phyloP scores from a whole-genome alignment of 139 green algal genomes.

The Ettlia oleoabundans region DNA sequence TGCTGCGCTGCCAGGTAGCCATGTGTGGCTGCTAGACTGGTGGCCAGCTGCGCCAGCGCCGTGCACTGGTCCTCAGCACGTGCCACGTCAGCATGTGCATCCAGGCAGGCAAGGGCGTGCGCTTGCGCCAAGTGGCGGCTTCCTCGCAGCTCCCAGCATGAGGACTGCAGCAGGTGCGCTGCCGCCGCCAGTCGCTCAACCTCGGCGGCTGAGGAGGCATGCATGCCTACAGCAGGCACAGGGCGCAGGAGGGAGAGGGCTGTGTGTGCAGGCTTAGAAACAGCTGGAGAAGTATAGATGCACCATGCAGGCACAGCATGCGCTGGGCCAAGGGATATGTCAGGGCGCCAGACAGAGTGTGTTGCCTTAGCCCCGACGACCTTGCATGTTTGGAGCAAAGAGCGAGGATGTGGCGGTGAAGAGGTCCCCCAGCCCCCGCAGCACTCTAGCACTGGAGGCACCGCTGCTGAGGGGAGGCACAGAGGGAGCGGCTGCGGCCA shows the following conservation, averaged over 20 bases:
- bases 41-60: constrained; percentile 55
- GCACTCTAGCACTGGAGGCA: constrained; percentile 5
- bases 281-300: too few relatives aligned
- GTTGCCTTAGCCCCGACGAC: too few relatives aligned
- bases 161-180: constrained; percentile 52
- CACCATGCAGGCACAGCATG: too few relatives aligned
- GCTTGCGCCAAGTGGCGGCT: constrained; percentile 38
- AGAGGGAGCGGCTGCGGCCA: constrained; percentile 30
- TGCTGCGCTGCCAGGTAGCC: constrained; percentile 43
- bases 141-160: constrained; percentile 46
- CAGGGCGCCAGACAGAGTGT: too few relatives aligned
- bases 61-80: constrained; percentile 35
- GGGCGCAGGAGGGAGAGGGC: too few relatives aligned
- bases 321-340: too few relatives aligned
- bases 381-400: constrained; percentile 37
- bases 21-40: constrained; percentile 32
- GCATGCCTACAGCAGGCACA: constrained; percentile 22
- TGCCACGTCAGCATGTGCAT: constrained; percentile 26
- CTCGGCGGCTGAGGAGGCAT: constrained; percentile 23
- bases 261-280: too few relatives aligned
- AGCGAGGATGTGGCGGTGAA: constrained; percentile 35
- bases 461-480: constrained; percentile 12
- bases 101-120: constrained; percentile 47
- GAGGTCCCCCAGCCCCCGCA: constrained; percentile 37
- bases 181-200: constrained; percentile 45